phyloP scores from a whole-genome alignment of 73 alveolate species.

The Paramecium primaurelia region DNA sequence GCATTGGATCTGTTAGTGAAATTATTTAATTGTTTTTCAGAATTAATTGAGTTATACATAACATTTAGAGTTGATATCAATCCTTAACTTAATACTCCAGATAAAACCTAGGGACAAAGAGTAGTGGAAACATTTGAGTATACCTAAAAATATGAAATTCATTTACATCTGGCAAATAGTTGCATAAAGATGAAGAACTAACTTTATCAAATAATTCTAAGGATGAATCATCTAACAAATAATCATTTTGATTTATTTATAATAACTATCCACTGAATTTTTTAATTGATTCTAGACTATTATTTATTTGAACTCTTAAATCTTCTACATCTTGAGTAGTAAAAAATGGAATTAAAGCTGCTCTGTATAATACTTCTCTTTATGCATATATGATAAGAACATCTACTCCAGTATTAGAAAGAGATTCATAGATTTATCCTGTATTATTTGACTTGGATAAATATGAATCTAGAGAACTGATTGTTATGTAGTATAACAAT shows the following conservation, averaged over 20 bases:
- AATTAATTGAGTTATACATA: not conserved
- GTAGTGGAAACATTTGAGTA: not conserved
- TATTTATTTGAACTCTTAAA: not conserved
- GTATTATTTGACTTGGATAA: not conserved
- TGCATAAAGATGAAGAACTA: not conserved
- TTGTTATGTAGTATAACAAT: not conserved
- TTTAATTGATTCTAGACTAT: not conserved
- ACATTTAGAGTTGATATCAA: not conserved
- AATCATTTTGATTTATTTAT: not conserved
- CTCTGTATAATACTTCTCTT: slow-evolving; percentile 16
- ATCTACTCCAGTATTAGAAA: not conserved
- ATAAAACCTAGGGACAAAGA: not conserved
- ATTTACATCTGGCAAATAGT: not conserved
- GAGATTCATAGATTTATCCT: not conserved
- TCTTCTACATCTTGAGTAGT: not conserved
- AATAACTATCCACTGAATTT: not conserved
- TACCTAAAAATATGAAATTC: not conserved
- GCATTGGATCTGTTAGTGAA: not conserved
- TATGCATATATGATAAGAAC: not conserved
- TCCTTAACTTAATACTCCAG: not conserved
- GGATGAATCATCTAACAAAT: not conserved
- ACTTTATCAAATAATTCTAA: not conserved
- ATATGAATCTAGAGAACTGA: not conserved
- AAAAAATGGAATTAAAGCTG: not conserved
- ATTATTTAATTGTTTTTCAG: not conserved